Base-by-base conservation (phyloP, 2,329 filamentous ascomycete species). In the Talaromyces amestolkiae region DNA sequence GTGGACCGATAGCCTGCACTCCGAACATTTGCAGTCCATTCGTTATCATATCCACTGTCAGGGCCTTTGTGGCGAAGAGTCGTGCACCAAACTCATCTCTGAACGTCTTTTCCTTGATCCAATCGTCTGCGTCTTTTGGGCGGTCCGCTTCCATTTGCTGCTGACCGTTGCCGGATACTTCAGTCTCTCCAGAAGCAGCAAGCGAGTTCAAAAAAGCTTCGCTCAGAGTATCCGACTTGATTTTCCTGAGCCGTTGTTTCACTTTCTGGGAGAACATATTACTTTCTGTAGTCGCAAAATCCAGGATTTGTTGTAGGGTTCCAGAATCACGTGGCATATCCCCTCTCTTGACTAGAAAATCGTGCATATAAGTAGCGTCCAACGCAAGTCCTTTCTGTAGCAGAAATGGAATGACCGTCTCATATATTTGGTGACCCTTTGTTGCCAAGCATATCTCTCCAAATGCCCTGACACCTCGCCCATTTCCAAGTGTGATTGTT, bases 1-100 rank as follows among this genome's bases (percentile, higher is more conserved):
- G 79, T 0, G 92, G 89, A 0, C 93, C 93, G 68, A 97, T 89
- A 41, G 83, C 80, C 58, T 86, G 82, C 5, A 96, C 81, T 2
- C 91, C 91, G 61, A 96, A 85, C 71, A 90, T 86, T 64, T 85
- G 83, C 19, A 95, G 80, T 7, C 91, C 84, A 39, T 85, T 85
- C 63, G 96, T 86, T 31, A 92, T 87, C 69, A 89, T 85, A 64
- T 93, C 87, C 10, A 93, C 81, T 1, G 89, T 86, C 24, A 95
- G 84, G 75, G 91, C 90, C 65, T 83, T 89, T 1, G 88, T 90
- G 10, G 93, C 93, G 74, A 97, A 93, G 80, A 92, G 87, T 68
- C 89, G 86, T n/a, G 93, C 90, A 19, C 91, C 89, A 35, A 96
- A 84, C 0, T 81, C 78, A 74, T 95, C 91, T 71, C 86, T 89